Base-by-base conservation (phyloP, 345 rosid species). In the Brassica incana region DNA sequence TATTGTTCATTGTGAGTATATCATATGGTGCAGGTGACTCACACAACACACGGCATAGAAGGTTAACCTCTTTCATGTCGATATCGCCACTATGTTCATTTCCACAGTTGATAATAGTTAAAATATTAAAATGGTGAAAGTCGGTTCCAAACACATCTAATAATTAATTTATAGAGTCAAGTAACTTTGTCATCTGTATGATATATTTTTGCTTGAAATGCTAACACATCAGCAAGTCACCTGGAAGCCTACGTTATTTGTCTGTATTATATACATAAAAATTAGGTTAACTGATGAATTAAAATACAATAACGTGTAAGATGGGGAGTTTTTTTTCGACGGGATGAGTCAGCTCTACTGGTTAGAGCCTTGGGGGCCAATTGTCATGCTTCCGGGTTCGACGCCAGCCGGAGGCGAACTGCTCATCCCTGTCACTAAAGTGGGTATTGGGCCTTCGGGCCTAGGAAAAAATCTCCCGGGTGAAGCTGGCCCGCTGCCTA, bases 11-110 rank as follows among this genome's bases (percentile, higher is more conserved):
- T 64, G 33, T 59, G 60, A 65, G 60, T 33, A 54, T 38, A 58
- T 56, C 14, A 65, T 2, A 79, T 66, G 69, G 74, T 73, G 74
- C 61, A 67, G 73, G n/a, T 73, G 82, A 79, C 35, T 60, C 82
- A 50, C 59, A 74, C 16, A 68, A 67, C 78, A 45, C 27, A 64
- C 4, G 38, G 25, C 15, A 5, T 38, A 66, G 30, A 66, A 48
- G 56, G 72, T 50, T 62, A 62, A 48, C 33, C 77, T 65, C 29
- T 30, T 43, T 40, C 81, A 50, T 60, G 64, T 16, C 36, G 25
- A 67, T 68, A 52, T 38, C 29, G 8, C 82, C 82, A 79, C 75
- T 79, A 68, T 74, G 43, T 36, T 36, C 43, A 36, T 8, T 36
- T 8, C 43, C 43, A 9, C 43, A 36, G 43, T 36, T 36, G 43